Evolutionary conservation across 345 rosid genomes (phyloP).

Genomic region (Arabis alpina): DNA sequence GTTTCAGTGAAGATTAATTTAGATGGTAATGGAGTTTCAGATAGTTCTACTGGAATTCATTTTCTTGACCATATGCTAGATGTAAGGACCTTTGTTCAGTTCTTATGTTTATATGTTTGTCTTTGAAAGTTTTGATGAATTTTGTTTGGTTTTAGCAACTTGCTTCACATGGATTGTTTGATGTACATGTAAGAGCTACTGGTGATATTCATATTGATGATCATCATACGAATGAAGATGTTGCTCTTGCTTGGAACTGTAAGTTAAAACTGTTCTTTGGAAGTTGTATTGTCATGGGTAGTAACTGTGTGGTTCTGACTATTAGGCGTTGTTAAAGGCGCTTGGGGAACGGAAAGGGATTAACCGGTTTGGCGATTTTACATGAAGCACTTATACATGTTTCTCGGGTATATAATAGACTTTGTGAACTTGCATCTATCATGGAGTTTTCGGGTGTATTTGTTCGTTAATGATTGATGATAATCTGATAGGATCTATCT

Average conservation of each 20-base stretch:
- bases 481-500: constrained; percentile 70
- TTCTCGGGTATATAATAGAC: constrained; percentile 60
- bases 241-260: constrained; percentile 95
- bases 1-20: constrained; percentile 74
- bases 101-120: too few species aligned
- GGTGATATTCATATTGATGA: constrained; percentile 94
- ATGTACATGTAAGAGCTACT: constrained; percentile 84
- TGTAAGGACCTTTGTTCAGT: constrained; percentile 32
- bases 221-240: constrained; percentile 93
- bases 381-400: constrained; percentile 92
- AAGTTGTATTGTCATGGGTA: not conserved
- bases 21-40: constrained; percentile 87
- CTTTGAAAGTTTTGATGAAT: too few species aligned
- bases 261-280: not conserved
- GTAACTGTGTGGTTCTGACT: constrained; percentile 4
- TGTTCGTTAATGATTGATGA: constrained; percentile 8
- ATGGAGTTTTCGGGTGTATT: not conserved
- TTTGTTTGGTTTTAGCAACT: constrained; percentile 62
- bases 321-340: constrained; percentile 78
- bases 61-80: constrained; percentile 96
- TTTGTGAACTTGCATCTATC: not conserved
- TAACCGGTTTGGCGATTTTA: constrained; percentile 86
- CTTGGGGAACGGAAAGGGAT: constrained; percentile 95
- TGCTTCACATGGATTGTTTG: constrained; percentile 91
- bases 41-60: constrained; percentile 73